Evolutionary conservation across 495 filamentous ascomycete genomes (phyloP).

Genomic region (Apodospora peruviana): DNA sequence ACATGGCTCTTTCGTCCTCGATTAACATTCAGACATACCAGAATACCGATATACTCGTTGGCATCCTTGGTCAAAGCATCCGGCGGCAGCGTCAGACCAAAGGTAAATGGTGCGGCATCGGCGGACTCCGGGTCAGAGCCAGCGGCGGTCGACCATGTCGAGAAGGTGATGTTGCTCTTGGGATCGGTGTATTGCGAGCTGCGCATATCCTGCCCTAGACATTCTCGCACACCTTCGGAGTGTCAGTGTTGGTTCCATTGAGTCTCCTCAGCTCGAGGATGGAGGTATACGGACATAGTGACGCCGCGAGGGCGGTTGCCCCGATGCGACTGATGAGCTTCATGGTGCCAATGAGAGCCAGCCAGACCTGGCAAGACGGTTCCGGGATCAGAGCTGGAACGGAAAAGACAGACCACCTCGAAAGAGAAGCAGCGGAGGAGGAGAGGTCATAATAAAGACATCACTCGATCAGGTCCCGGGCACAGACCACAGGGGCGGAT

Average conservation of each 20-base stretch:
- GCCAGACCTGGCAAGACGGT: constrained; percentile 10
- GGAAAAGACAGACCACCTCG: constrained; percentile 10
- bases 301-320: constrained; percentile 21
- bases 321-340: constrained; percentile 22
- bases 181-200: constrained; percentile 32
- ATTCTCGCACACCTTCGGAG: constrained; percentile 15
- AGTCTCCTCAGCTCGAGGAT: not conserved
- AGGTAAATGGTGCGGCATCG: constrained; percentile 34
- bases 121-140: constrained; percentile 13
- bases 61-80: constrained; percentile 45
- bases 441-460: constrained; percentile 12
- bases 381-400: constrained; percentile 12
- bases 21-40: constrained; percentile 29
- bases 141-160: constrained; percentile 27
- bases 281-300: constrained; percentile 19
- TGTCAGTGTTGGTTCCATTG: constrained; percentile 8
- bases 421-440: not conserved
- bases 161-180: constrained; percentile 37
- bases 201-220: constrained; percentile 17
- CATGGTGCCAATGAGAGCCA: constrained; percentile 17
- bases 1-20: not conserved
- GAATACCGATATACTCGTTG: constrained; percentile 53
- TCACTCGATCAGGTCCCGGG: too few species aligned
- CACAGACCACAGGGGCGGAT: too few species aligned
- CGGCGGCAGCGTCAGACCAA: constrained; percentile 51